These are phyloP conservation scores for Colletotrichum gigasporum DNA, from an alignment of 2,329 filamentous ascomycete species.

Conservation along the genomic window DNA sequence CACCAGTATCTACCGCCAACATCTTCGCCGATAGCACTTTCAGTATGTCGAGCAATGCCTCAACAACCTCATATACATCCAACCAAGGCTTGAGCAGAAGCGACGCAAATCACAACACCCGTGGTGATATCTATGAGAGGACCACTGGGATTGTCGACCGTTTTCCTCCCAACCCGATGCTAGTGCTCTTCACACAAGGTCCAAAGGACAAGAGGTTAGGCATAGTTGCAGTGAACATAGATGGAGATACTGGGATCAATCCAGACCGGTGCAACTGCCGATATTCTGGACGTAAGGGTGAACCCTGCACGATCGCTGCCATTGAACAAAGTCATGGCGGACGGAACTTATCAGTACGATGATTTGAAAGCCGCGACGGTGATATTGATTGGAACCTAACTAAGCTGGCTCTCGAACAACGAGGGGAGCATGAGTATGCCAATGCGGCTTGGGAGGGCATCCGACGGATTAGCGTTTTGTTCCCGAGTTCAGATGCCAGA, in stretches of 20 bases:
- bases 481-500: slow-evolving; percentile 34
- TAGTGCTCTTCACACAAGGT: slow-evolving; percentile 43
- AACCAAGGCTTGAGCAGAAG: slow-evolving; percentile 23
- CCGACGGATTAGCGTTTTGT: slow-evolving; percentile 41
- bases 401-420: slow-evolving; percentile 34
- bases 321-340: slow-evolving; percentile 39
- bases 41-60: slow-evolving; percentile 20
- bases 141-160: slow-evolving; percentile 41
- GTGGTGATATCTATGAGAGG: slow-evolving; percentile 32
- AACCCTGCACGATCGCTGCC: slow-evolving; percentile 13
- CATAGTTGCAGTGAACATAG: slow-evolving; percentile 42
- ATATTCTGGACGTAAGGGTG: slow-evolving; percentile 35
- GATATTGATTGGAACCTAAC: slow-evolving; percentile 40
- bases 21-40: slow-evolving; percentile 23
- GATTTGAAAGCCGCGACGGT: slow-evolving; percentile 36
- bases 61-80: not conserved
- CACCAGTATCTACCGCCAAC: slow-evolving; percentile 12
- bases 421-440: slow-evolving; percentile 15
- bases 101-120: slow-evolving; percentile 23
- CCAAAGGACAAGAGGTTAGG: slow-evolving; percentile 33
- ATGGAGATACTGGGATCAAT: slow-evolving; percentile 43
- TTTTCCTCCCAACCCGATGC: slow-evolving; percentile 42
- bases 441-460: slow-evolving; percentile 36
- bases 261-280: slow-evolving; percentile 45
- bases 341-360: slow-evolving; percentile 34